These are phyloP conservation scores for Cercospora beticola DNA, from an alignment of 2,329 filamentous ascomycete genomes.

Conservation along the genomic window DNA sequence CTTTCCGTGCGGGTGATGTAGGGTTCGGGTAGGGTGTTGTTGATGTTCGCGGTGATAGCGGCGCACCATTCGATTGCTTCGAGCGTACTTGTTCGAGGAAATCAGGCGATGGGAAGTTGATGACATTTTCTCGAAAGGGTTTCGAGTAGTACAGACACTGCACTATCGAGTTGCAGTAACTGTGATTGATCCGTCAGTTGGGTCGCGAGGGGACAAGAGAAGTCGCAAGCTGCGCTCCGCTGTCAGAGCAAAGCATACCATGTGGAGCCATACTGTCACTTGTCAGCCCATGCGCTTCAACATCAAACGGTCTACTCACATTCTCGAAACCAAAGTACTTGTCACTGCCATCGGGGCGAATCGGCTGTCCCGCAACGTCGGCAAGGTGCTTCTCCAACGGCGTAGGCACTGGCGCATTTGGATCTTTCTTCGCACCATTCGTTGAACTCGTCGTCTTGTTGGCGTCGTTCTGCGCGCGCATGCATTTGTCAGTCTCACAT, in stretches of 20 bases:
- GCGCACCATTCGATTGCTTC: conserved; percentile 28
- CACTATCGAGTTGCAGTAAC: conserved; percentile 97
- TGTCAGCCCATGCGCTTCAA: conserved; percentile 16
- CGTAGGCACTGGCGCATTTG: conserved; percentile 56
- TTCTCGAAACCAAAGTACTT: conserved; percentile 99
- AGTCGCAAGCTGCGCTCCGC: background rate
- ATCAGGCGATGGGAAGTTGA: conserved; percentile 79
- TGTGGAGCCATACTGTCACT: conserved; percentile 84
- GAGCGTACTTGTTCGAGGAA: conserved; percentile 67
- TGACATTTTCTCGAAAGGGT: conserved; percentile 87
- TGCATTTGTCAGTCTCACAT: conserved; percentile 21
- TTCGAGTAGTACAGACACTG: conserved; percentile 96
- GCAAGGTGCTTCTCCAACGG: conserved; percentile 73
- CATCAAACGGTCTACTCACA: conserved; percentile 58
- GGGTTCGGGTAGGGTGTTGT: conserved; percentile 40
- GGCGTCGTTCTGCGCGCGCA: conserved; percentile 45
- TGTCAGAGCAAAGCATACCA: conserved; percentile 62
- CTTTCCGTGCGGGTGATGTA: conserved; percentile 45
- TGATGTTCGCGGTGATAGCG: conserved; percentile 38
- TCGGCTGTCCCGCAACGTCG: conserved; percentile 70
- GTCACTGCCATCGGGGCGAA: conserved; percentile 86
- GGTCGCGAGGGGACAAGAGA: background rate
- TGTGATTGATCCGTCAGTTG: conserved; percentile 43
- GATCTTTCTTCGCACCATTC: conserved; percentile 58
- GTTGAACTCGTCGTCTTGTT: conserved; percentile 48